These are phyloP conservation scores for Dalechampia spathulata DNA, from an alignment of 441 rosid species.

Conservation along the genomic window DNA sequence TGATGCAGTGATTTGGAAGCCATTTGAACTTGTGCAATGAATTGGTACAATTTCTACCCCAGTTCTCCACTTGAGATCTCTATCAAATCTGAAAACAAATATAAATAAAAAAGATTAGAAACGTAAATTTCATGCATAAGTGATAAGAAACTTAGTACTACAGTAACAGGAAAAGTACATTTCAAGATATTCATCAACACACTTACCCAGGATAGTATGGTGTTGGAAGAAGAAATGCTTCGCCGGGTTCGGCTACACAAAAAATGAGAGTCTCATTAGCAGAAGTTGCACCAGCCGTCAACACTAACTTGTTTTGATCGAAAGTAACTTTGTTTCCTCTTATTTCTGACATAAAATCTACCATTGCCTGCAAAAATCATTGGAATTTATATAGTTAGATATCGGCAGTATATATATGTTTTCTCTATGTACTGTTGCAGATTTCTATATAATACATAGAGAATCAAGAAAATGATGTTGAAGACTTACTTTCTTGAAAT, in stretches of 20 bases:
- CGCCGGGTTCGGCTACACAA: conserved; percentile 81
- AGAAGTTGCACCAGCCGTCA: conserved; percentile 93
- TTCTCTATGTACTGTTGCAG: no score
- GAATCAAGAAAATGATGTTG: neutral
- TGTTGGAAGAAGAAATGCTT: conserved; percentile 85
- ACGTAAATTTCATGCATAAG: conserved; percentile 18
- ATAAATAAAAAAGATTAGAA: conserved; percentile 12
- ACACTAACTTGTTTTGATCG: conserved; percentile 57
- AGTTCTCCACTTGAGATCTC: conserved; percentile 96
- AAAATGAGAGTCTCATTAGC: conserved; percentile 91
- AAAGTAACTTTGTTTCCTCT: conserved; percentile 78
- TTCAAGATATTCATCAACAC: neutral
- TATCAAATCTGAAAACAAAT: conserved; percentile 61
- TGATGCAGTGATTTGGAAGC: conserved; percentile 63
- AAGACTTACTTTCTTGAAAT: conserved; percentile 55
- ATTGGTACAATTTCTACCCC: conserved; percentile 84
- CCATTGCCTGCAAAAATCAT: conserved; percentile 53
- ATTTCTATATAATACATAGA: neutral
- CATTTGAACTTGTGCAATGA: conserved; percentile 68
- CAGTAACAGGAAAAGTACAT: conserved; percentile 18
- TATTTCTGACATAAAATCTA: conserved; percentile 77
- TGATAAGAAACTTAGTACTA: conserved; percentile 15
- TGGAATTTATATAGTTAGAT: neutral
- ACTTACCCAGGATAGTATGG: conserved; percentile 96
- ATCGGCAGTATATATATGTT: neutral